phyloP scores from a whole-genome alignment of 2,329 filamentous ascomycete genomes.

The Aureobasidium melanogenum region DNA sequence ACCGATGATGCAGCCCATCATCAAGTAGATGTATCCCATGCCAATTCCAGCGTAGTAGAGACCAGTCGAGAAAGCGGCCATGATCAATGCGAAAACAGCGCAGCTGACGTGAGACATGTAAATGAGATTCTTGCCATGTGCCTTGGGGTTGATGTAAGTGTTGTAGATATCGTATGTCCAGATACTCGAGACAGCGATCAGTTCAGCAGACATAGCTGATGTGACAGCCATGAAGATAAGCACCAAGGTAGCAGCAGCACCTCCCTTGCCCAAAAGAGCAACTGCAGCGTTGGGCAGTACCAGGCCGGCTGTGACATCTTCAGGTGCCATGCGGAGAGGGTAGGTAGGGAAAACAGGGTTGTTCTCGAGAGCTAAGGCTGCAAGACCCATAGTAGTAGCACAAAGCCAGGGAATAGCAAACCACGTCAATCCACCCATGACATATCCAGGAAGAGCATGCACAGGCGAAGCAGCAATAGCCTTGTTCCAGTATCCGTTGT shows the following conservation, averaged over 20 bases:
- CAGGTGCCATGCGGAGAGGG: conserved; percentile 59
- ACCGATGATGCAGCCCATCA: conserved; percentile 89
- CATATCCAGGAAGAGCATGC: conserved; percentile 78
- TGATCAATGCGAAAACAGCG: conserved; percentile 64
- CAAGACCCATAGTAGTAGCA: conserved; percentile 80
- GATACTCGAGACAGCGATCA: conserved; percentile 83
- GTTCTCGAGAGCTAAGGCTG: conserved; percentile 69
- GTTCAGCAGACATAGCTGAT: conserved; percentile 69
- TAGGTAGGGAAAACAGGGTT: conserved; percentile 64
- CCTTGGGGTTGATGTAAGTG: conserved; percentile 71
- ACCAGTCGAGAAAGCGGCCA: conserved; percentile 70
- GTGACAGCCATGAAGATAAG: conserved; percentile 90
- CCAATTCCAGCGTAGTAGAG: conserved; percentile 54
- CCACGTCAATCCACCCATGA: conserved; percentile 79
- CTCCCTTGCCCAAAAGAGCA: conserved; percentile 70
- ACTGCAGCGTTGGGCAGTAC: conserved; percentile 81
- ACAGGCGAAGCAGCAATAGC: conserved; percentile 82
- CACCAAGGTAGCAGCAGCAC: conserved; percentile 67
- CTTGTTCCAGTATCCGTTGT: conserved; percentile 73
- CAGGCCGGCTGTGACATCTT: conserved; percentile 72
- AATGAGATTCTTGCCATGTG: conserved; percentile 67
- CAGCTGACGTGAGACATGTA: conserved; percentile 69
- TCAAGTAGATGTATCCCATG: conserved; percentile 81
- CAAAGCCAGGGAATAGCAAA: conserved; percentile 89
- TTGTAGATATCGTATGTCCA: conserved; percentile 80